phyloP scores from a whole-genome alignment of 176 grass and related monocot species.

The Saccharum officinarum region DNA sequence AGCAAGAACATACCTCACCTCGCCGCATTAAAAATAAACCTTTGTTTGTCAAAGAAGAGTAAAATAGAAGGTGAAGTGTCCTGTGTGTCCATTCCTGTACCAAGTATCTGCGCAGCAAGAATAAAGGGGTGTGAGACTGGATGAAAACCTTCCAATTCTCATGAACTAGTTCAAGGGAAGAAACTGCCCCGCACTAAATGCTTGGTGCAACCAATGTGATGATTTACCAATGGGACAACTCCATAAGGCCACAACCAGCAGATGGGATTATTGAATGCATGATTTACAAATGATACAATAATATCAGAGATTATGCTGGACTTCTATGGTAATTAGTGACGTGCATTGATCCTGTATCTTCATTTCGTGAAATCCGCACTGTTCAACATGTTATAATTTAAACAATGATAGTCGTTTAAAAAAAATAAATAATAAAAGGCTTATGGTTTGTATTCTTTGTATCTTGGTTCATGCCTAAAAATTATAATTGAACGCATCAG shows the following conservation, averaged over 20 bases:
- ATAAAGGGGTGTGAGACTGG: neutral
- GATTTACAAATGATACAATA: neutral
- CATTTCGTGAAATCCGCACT: neutral
- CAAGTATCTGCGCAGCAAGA: slow-evolving; percentile 67
- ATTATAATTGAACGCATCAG: no score
- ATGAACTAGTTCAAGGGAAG: neutral
- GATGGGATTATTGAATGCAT: neutral
- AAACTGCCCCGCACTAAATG: neutral
- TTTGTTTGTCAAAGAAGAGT: slow-evolving; percentile 91
- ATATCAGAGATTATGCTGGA: neutral
- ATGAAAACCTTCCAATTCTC: neutral
- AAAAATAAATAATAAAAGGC: neutral
- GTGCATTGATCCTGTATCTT: neutral
- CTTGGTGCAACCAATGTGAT: neutral
- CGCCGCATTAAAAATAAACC: slow-evolving; percentile 97
- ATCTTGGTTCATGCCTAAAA: no score
- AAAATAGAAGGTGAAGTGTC: slow-evolving; percentile 92
- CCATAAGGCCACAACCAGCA: neutral
- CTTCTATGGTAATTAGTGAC: neutral
- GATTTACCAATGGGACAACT: neutral
- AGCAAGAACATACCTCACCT: slow-evolving; percentile 72
- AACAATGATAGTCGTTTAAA: neutral
- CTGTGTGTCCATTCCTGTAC: slow-evolving; percentile 99
- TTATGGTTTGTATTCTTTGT: neutral
- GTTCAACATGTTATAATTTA: neutral